A percentile compares a stretch with the other conserved stretches of the same genome.
phyloP scores from a whole-genome alignment of 176 grass and related monocot genomes.

The Stipa capillata region DNA sequence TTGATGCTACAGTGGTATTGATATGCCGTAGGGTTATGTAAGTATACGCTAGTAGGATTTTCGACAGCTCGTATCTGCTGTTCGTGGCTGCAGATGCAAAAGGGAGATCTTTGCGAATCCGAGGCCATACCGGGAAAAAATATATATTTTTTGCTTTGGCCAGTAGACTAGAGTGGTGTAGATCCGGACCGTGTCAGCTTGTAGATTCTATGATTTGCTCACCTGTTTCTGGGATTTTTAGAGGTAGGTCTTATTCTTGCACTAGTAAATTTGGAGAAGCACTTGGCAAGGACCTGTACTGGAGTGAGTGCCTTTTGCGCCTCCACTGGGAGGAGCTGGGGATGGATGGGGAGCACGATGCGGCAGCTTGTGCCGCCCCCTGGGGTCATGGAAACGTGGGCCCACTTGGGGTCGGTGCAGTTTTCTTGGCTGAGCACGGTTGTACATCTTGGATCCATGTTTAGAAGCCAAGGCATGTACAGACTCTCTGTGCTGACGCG shows the following conservation, averaged over 20 bases:
- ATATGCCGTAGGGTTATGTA: constrained; percentile 8
- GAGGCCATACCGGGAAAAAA: constrained; percentile 30
- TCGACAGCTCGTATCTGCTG: too few species aligned
- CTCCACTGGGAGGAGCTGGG: background rate
- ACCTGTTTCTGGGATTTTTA: background rate
- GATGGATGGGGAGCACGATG: background rate
- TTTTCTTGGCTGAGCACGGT: background rate
- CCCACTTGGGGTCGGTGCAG: background rate
- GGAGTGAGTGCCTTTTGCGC: background rate
- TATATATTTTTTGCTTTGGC: background rate
- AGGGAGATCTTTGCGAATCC: constrained; percentile 27
- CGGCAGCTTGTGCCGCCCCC: constrained; percentile 10
- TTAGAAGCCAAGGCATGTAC: too few species aligned
- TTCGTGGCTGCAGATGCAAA: background rate
- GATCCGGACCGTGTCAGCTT: background rate
- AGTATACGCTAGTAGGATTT: too few species aligned
- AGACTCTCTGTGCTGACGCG: too few species aligned
- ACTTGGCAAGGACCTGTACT: background rate
- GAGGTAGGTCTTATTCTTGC: background rate
- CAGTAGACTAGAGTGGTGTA: background rate
- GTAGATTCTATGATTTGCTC: constrained; percentile 3
- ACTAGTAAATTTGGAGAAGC: background rate
- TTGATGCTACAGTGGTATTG: background rate
- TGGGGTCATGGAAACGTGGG: background rate
- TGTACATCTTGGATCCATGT: too few species aligned